Evolutionary conservation across 345 rosid species (phyloP), one percentile per base, ranked within the genome.

Genomic region (Microcos paniculata): DNA sequence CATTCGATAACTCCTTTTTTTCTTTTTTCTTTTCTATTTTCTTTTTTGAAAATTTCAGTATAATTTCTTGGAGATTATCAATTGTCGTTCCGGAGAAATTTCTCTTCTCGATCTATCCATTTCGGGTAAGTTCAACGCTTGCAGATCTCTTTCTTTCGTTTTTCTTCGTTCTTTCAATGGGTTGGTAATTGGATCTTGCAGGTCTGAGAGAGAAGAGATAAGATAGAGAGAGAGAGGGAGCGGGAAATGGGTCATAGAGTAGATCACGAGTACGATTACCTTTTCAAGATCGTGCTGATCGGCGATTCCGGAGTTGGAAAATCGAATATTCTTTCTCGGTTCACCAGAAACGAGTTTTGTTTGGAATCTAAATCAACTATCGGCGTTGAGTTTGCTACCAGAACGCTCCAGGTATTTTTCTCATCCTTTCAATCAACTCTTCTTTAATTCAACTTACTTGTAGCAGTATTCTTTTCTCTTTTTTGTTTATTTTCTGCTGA

Each of bases 271-370:
- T 88, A 89, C 75, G 92, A 90, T 74, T 87, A 87, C 62, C 82
- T 90, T 68, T 90, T 87, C 81, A 90, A 90, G 95, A 90, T 90
- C 85, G 95, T 88, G 51, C 49, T 90, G 85, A 89, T 90, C 49
- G 95, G 95, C 46, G 95, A 90, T 79, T 86, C 95, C 13, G 92
- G 95, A 64, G 95, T 88, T 19, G 95, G 95, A 18, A 90, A 90
- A 83, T 90, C 95, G 55, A 90, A 90, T 74, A 90, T 90, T 26
- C 87, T 90, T 68, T 86, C 95, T 3, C 81, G 94, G 83, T 90
- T 88, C 70, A 86, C 91, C 16, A 85, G 95, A 33, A 88, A 87
- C 43, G 92, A 90, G 86, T 88, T 90, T 66, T 87, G 91, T 77
- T 79, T 90, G 85, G 92, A 90, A 71, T 90, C 92, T 48, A 88